Evolutionary conservation across 2,329 filamentous ascomycete genomes (phyloP).

Genomic region (Akanthomyces lecanii): DNA sequence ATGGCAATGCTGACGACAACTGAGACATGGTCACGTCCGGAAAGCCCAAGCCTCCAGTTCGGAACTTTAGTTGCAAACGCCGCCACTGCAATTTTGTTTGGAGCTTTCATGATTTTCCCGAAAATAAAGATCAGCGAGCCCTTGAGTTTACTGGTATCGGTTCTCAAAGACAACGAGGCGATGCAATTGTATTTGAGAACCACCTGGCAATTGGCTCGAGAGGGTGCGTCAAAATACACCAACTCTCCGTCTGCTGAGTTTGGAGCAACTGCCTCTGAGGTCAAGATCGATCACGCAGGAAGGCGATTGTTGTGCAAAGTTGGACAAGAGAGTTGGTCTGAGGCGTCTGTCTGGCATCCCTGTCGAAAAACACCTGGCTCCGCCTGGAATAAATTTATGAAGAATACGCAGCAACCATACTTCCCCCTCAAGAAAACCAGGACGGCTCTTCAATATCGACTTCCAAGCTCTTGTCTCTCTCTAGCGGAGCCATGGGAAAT

Average conservation of each 20-base stretch:
- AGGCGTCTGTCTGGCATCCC: slow-evolving; percentile 15
- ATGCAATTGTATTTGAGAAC: slow-evolving; percentile 3
- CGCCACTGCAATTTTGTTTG: slow-evolving; percentile 4
- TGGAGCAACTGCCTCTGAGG: background rate
- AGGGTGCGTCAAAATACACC: background rate
- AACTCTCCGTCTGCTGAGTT: slow-evolving; percentile 5
- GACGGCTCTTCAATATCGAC: background rate
- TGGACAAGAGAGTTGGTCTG: slow-evolving; percentile 9
- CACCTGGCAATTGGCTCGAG: slow-evolving; percentile 8
- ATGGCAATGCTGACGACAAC: slow-evolving; percentile 25
- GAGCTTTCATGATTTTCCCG: slow-evolving; percentile 5
- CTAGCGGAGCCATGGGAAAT: slow-evolving; percentile 8
- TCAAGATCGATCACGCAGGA: slow-evolving; percentile 6
- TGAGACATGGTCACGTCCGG: slow-evolving; percentile 8
- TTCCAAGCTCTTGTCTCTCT: slow-evolving; percentile 16
- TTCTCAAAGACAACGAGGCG: background rate
- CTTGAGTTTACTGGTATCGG: background rate
- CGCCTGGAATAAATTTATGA: slow-evolving; percentile 19
- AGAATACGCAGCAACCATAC: slow-evolving; percentile 13
- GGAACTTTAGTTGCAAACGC: slow-evolving; percentile 3
- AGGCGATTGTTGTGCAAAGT: slow-evolving; percentile 7
- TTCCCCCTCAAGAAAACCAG: background rate
- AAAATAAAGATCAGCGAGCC: background rate
- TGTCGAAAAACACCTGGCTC: slow-evolving; percentile 14
- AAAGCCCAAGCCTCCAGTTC: background rate